Evolutionary conservation across 495 filamentous ascomycete genomes (phyloP), one percentile per base, ranked within the genome.

Genomic region (Neurospora tetraspora): DNA sequence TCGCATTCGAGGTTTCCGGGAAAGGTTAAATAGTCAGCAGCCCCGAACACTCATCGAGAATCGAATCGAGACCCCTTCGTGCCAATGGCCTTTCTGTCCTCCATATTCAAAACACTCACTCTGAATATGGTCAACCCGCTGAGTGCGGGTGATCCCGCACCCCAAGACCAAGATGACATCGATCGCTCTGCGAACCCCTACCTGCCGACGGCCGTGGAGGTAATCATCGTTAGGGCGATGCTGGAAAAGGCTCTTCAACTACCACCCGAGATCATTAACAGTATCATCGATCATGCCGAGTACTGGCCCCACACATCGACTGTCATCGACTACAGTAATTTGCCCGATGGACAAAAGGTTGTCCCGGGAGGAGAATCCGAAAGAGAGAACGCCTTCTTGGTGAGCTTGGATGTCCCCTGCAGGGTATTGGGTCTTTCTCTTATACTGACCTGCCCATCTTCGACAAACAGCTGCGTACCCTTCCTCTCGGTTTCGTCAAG

Each of bases 221-320:
- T 88, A 18, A 39, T 85, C 8, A 71, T 83, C 27, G 81, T 85
- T 42, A 87, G 84, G 73, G 71, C 76, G 8, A 84, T 87, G 73
- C 75, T 87, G 9, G 72, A 38, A 39, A 77, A 82, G 53, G 71
- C 76, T 9, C 77, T 83, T 40, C 72, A 77, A 2, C 78, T 93
- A 1, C 91, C 91, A 0, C 73, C 81, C 2, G 91, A 94, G 73
- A 76, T 94, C 27, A 77, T 92, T n/a, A 90, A 93, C 78, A 79
- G 82, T 69, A 88, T 94, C 40, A 76, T 92, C 70, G 91, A 93
- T 76, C 78, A 81, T 45, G 91, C 91, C 27, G 91, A 92, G 78
- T 93, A 93, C 76, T 94, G 91, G 91, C 86, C 87, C 0, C 84
- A 86, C 71, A 83, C 84, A 0, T 79, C 82, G 5, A 77, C 79